Base-by-base conservation (phyloP, 1,284 basidiomycete genomes). In the Lentinula novae-zelandiae region DNA sequence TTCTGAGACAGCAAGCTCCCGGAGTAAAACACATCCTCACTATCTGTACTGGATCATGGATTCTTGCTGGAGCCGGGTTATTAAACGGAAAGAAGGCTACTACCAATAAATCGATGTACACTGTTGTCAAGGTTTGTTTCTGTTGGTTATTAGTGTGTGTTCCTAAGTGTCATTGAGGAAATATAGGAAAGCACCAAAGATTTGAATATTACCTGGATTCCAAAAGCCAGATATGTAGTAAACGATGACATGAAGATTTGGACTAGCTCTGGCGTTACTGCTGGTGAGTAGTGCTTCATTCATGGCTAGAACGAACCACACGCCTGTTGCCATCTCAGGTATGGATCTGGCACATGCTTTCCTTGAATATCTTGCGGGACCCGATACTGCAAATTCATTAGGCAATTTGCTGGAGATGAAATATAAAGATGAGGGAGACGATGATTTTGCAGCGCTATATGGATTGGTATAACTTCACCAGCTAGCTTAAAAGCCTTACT, bases 201-300 rank as follows among this genome's bases (percentile, higher is more conserved):
- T 22, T 53, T 60, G 33, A 63, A 63, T 1, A 70, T 74, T 42
- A 60, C 64, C 7, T 76, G 75, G 76, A 68, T 75, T 7, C 65
- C 69, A 9, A 72, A 72, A 39, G 76, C 76, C 12, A 69, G 76
- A 9, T 78, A 71, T 71, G 75, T 76, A 22, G 70, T 72, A 1
- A 75, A 76, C 57, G 75, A 75, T 13, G 64, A 67, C 39, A 63
- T 61, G 34, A 74, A 73, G 31, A 64, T 73, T 38, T 78, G 76
- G 76, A 76, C 74, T 0, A 68, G 69, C 46, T 73, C 72, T 31
- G 76, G 76, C n/a, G 72, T 77, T 13, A 71, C 72, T 9, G 75
- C 76, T 27, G 76, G 74, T 70, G 55, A 17, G 63, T 33, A 12
- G 8, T 57, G 3, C 22, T 3, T 39, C 27, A 27, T 20, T 33